Evolutionary conservation across 352 stramenopile species (phyloP), one percentile per base, ranked within the genome.

Genomic region (Phytophthora chlamydospora): DNA sequence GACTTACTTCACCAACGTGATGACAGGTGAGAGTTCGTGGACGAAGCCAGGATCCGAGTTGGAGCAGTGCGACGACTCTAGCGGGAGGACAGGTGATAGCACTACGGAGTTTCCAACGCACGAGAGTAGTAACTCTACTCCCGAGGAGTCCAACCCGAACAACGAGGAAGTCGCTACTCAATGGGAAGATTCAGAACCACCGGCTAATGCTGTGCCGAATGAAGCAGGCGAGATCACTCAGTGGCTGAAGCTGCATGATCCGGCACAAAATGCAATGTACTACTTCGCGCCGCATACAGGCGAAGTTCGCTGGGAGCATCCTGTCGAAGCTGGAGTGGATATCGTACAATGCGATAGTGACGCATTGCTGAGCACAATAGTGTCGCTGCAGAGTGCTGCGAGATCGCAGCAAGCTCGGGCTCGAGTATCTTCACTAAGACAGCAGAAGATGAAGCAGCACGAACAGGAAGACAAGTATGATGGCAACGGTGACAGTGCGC

Each of bases 211-310:
- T 29, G 27, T 16, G 35, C 32, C 16, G 7, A 49, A 21, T 12
- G 36, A 46, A 14, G 13, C 14, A 45, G 44, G 33, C 7, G 38
- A 70, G 17, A 35, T 27, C 34, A 27, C 57, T 31, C 66, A 78
- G 47, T 89, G 80, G 75, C 42, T 88, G 48, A 68, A 88, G 58
- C 71, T 88, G 66, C 80, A 76, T 43, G 77, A 89, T 40, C 68
- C 66, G 24, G 71, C 64, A 0, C 73, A 80, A n/a, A 66, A 76
- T 32, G 32, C 44, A 4, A 53, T 75, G 46, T 89, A 85, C 58
- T 89, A 80, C 62, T 88, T 82, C 34, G 55, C 68, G 1, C 49
- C 71, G 16, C 55, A 70, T 17, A 77, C 71, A 10, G 77, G 77
- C 14, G 68, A 86, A 43, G 51, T 88, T 48, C 62, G 68, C 6